Conservation (phyloP, 345 rosid species). For the Populus pruinosa region DNA sequence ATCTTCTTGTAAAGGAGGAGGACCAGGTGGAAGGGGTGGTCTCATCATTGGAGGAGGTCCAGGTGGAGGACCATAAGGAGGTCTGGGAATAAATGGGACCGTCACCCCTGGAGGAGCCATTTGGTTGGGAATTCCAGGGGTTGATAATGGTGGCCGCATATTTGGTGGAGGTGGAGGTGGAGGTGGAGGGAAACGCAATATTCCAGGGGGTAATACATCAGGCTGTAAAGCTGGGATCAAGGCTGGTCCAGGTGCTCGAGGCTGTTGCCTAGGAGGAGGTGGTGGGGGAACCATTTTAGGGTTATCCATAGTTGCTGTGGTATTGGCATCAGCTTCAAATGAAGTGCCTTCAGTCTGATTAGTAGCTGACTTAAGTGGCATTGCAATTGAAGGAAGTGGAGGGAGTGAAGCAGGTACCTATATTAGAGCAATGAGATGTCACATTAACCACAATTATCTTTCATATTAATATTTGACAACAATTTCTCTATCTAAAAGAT, state of each 20-base stretch:
- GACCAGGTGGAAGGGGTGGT: constrained; percentile 97
- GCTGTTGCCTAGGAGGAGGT: constrained; percentile 68
- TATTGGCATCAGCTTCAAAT: constrained; percentile 44
- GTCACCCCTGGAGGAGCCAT: constrained; percentile 57
- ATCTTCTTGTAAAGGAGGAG: constrained; percentile 69
- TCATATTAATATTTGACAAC: not conserved
- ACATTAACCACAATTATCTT: not conserved
- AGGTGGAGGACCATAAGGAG: constrained; percentile 83
- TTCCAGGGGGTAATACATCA: constrained; percentile 68
- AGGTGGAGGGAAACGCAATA: constrained; percentile 70
- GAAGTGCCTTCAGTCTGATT: constrained; percentile 44
- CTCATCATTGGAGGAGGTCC: constrained; percentile 92
- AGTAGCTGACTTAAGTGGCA: constrained; percentile 41
- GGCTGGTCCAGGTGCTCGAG: constrained; percentile 46
- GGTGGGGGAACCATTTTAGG: constrained; percentile 72
- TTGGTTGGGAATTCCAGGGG: constrained; percentile 50
- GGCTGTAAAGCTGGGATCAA: constrained; percentile 43
- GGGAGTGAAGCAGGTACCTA: constrained; percentile 47
- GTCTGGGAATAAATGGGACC: constrained; percentile 69
- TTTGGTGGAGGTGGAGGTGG: constrained; percentile 81
- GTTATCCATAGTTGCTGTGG: constrained; percentile 41
- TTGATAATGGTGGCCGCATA: constrained; percentile 45
- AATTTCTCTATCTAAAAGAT: not conserved
- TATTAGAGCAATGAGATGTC: constrained; percentile 7
- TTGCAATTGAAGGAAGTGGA: constrained; percentile 62